phyloP scores from a whole-genome alignment of 139 green algal species.

The Penium margaritaceum region DNA sequence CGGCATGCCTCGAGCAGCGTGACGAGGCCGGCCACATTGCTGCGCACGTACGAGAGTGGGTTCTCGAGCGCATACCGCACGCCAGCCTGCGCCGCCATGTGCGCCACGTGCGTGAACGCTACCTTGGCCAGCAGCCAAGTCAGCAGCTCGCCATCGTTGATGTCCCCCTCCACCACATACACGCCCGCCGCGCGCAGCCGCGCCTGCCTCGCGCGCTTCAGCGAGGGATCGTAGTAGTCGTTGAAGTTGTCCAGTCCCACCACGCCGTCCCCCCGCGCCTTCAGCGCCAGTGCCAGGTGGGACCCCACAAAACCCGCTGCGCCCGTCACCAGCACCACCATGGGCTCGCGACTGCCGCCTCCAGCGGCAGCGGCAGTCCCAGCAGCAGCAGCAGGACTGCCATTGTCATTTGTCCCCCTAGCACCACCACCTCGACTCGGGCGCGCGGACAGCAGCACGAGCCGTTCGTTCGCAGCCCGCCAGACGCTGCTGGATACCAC shows the following conservation, averaged over 20 bases:
- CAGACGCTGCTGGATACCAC: too few relatives aligned
- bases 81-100: conserved; percentile 69
- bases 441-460: too few relatives aligned
- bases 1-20: conserved; percentile 61
- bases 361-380: too few relatives aligned
- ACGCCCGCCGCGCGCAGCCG: conserved; percentile 39
- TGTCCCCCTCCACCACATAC: conserved; percentile 58
- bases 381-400: too few relatives aligned
- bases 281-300: conserved; percentile 52
- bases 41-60: conserved; percentile 62
- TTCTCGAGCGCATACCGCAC: conserved; percentile 69
- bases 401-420: too few relatives aligned
- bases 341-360: too few relatives aligned
- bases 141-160: conserved; percentile 58
- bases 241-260: conserved; percentile 82
- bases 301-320: conserved; percentile 68
- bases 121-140: conserved; percentile 54
- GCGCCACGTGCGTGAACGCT: conserved; percentile 66
- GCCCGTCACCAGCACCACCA: conserved; percentile 39
- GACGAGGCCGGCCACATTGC: conserved; percentile 65
- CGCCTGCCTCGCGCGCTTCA: conserved; percentile 61
- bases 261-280: conserved; percentile 53
- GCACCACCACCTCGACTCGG: too few relatives aligned
- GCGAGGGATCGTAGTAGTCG: conserved; percentile 64
- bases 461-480: too few relatives aligned